Evolutionary conservation across 2,329 filamentous ascomycete genomes (phyloP).

Genomic region (Pseudocercospora ulei): DNA sequence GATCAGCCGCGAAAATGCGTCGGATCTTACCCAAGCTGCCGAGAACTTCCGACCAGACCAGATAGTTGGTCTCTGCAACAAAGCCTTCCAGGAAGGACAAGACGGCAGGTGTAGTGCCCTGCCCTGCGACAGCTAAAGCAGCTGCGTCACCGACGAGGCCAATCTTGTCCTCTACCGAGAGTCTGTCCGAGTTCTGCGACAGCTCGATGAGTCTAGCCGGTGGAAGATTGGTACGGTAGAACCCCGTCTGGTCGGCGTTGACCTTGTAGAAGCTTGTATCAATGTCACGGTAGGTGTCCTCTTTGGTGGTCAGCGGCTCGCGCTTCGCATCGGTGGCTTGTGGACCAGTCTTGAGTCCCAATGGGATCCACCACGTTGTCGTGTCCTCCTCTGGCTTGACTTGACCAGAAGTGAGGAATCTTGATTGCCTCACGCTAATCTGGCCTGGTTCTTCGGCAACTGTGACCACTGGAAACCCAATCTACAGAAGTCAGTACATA

Average conservation of each 20-base stretch:
- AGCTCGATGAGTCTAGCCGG: constrained; percentile 72
- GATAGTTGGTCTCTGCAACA: constrained; percentile 66
- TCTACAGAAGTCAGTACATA: constrained; percentile 33
- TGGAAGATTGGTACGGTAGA: constrained; percentile 89
- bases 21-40: constrained; percentile 66
- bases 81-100: constrained; percentile 81
- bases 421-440: constrained; percentile 71
- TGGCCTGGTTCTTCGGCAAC: constrained; percentile 74
- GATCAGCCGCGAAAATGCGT: constrained; percentile 73
- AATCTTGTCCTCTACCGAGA: constrained; percentile 83
- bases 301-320: constrained; percentile 62
- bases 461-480: constrained; percentile 85
- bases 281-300: constrained; percentile 64
- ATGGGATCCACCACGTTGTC: constrained; percentile 91
- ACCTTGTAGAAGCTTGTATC: constrained; percentile 83
- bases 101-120: constrained; percentile 70
- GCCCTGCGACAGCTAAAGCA: constrained; percentile 77
- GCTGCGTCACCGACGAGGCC: constrained; percentile 82
- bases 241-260: constrained; percentile 80
- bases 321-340: constrained; percentile 53
- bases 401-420: constrained; percentile 86
- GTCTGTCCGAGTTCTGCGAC: constrained; percentile 61
- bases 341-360: constrained; percentile 69
- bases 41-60: constrained; percentile 82
- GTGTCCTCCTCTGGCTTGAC: constrained; percentile 82